A percentile compares a stretch with the other conserved stretches of the same genome.
phyloP scores from a whole-genome alignment of 2,329 filamentous ascomycete species.

The Neonectria punicea region DNA sequence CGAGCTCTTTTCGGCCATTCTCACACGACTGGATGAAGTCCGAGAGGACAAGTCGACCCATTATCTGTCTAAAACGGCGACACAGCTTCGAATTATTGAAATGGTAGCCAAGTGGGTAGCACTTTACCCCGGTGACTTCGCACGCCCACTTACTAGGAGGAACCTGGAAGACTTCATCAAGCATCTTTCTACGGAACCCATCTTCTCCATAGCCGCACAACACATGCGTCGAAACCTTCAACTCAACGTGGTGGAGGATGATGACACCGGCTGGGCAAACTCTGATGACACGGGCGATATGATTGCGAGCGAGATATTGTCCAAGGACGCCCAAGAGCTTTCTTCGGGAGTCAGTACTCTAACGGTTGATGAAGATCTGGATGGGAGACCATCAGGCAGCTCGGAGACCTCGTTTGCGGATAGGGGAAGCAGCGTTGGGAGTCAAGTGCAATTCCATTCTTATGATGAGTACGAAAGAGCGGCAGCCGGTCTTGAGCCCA shows the following conservation, averaged over 20 bases:
- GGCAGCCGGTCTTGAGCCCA: slow-evolving; percentile 77
- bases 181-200: slow-evolving; percentile 78
- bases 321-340: slow-evolving; percentile 53
- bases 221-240: slow-evolving; percentile 87
- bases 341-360: slow-evolving; percentile 58
- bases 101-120: slow-evolving; percentile 90
- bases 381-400: slow-evolving; percentile 57
- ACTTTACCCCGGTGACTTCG: slow-evolving; percentile 93
- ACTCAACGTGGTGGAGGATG: slow-evolving; percentile 79
- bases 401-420: slow-evolving; percentile 57
- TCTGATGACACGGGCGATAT: slow-evolving; percentile 68
- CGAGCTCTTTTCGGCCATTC: slow-evolving; percentile 80
- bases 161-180: slow-evolving; percentile 80
- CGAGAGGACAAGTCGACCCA: slow-evolving; percentile 73
- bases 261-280: slow-evolving; percentile 93
- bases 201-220: slow-evolving; percentile 85
- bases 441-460: slow-evolving; percentile 68
- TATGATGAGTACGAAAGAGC: slow-evolving; percentile 85
- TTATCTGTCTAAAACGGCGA: slow-evolving; percentile 80
- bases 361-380: slow-evolving; percentile 59
- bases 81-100: slow-evolving; percentile 85
- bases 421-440: slow-evolving; percentile 51
- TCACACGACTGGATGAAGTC: slow-evolving; percentile 78
- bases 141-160: slow-evolving; percentile 76
- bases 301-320: slow-evolving; percentile 48